phyloP scores from a whole-genome alignment of 768 basidiomycete genomes.

The Lentinula raphanica region DNA sequence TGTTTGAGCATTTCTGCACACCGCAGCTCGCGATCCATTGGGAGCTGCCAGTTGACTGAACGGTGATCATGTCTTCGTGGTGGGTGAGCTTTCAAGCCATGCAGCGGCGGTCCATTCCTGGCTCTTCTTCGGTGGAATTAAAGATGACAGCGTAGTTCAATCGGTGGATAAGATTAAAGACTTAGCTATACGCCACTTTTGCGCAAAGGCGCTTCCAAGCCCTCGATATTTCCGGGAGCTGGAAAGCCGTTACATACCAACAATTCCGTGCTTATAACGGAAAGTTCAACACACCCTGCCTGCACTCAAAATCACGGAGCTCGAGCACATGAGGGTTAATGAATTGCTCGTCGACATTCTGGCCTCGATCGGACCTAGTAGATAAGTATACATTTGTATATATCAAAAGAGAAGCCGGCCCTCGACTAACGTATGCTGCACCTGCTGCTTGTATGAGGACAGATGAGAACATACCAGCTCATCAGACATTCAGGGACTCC shows the following conservation, averaged over 20 bases:
- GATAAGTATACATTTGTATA: neutral
- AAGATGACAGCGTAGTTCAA: neutral
- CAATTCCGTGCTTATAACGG: neutral
- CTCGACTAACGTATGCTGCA: slow-evolving; percentile 1
- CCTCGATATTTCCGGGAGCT: neutral
- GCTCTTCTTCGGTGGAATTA: neutral
- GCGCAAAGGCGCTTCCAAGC: neutral
- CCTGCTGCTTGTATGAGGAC: neutral
- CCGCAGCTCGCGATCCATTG: too few species aligned
- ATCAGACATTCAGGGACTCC: neutral
- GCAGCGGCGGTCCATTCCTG: neutral
- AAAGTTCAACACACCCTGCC: neutral
- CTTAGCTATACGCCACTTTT: neutral
- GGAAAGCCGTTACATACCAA: slow-evolving; percentile 5
- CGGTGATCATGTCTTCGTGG: too few species aligned
- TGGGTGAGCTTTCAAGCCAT: too few species aligned
- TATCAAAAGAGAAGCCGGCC: neutral
- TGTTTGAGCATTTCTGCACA: too few species aligned
- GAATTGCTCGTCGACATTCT: neutral
- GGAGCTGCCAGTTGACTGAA: too few species aligned
- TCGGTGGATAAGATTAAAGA: neutral
- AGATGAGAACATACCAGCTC: neutral
- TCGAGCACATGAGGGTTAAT: neutral
- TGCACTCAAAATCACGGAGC: neutral
- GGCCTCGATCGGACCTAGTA: neutral